Evolutionary conservation across 164 flowering plant genomes (phyloP), one percentile per base, ranked within the genome.

Genomic region (Akebia trifoliata): DNA sequence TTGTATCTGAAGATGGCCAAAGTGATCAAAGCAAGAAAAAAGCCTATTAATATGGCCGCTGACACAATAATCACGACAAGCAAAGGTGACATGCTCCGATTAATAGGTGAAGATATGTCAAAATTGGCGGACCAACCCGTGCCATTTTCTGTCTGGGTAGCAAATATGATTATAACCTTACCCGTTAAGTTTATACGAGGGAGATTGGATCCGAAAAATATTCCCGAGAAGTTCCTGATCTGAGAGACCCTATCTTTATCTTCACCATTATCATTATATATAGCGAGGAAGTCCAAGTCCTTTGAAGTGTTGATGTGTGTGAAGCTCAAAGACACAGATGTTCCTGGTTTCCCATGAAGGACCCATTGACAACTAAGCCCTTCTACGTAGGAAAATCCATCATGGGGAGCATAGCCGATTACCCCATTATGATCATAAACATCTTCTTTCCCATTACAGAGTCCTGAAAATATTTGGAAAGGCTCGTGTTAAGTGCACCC

Each of bases 291-390:
- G 34, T 60, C 64, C 39, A 60, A 50, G 20, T 60, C 56, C 64
- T 60, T 60, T 6, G 64, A 37, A 49, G 46, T 60, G 49, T 60
- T 60, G 56, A 60, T 37, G 48, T 30, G 48, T 11, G 47, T 60
- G 35, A 60, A 60, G 18, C 28, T 38, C 49, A 60, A 30, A 39
- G 56, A 50, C 38, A 60, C 64, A 0, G 17, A 48, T 10, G 64
- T 60, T 21, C 64, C 64, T 29, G 47, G 48, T 50, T 60, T 58
- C 34, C 61, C 61, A 58, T 58, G 61, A 50, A 58, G 61, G 29
- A n/a, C n/a, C n/a, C n/a, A n/a, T n/a, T n/a, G n/a, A n/a, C n/a
- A n/a, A n/a, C n/a, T n/a, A n/a, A n/a, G n/a, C n/a, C n/a, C n/a
- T n/a, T n/a, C n/a, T n/a, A n/a, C n/a, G n/a, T n/a, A n/a, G n/a